These are phyloP conservation scores for Lodderomyces margitis DNA, from an alignment of 1,139 yeast genomes.

Conservation along the genomic window DNA sequence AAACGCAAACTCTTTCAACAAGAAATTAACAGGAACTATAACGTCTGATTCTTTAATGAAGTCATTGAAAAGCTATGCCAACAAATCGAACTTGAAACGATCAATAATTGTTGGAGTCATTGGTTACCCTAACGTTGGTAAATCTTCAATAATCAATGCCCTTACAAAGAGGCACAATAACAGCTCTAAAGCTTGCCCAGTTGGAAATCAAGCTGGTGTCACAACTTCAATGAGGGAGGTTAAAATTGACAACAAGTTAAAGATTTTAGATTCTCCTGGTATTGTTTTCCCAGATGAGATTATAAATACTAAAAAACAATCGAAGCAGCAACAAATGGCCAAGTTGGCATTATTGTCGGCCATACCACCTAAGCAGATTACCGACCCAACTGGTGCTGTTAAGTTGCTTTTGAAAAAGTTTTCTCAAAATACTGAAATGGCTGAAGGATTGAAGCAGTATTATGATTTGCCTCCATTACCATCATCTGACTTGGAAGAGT, in stretches of 20 bases:
- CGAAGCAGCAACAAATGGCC: slow-evolving; percentile 72
- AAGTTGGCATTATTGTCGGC: slow-evolving; percentile 87
- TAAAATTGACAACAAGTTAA: slow-evolving; percentile 85
- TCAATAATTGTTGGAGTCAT: slow-evolving; percentile 94
- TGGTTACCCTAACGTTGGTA: slow-evolving; percentile 93
- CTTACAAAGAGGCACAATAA: slow-evolving; percentile 79
- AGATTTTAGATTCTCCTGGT: slow-evolving; percentile 93
- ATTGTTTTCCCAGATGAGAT: slow-evolving; percentile 86
- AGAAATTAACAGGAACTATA: slow-evolving; percentile 66
- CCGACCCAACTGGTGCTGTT: slow-evolving; percentile 84
- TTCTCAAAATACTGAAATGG: slow-evolving; percentile 68
- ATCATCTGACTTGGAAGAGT: slow-evolving; percentile 58
- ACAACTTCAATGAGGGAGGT: slow-evolving; percentile 91
- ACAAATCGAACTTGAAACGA: slow-evolving; percentile 80
- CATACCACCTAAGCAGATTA: slow-evolving; percentile 80
- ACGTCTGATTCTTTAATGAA: slow-evolving; percentile 76
- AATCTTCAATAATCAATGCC: slow-evolving; percentile 91
- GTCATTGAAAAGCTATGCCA: slow-evolving; percentile 82
- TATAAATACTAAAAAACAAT: slow-evolving; percentile 40
- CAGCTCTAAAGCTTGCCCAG: slow-evolving; percentile 78
- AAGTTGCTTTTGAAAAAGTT: slow-evolving; percentile 73
- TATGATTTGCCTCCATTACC: slow-evolving; percentile 86
- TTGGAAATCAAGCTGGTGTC: slow-evolving; percentile 97
- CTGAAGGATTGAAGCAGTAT: slow-evolving; percentile 66
- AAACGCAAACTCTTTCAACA: slow-evolving; percentile 68